Base-by-base conservation (phyloP, 176 grass and related monocot species). In the Coix lacrymajobi region DNA sequence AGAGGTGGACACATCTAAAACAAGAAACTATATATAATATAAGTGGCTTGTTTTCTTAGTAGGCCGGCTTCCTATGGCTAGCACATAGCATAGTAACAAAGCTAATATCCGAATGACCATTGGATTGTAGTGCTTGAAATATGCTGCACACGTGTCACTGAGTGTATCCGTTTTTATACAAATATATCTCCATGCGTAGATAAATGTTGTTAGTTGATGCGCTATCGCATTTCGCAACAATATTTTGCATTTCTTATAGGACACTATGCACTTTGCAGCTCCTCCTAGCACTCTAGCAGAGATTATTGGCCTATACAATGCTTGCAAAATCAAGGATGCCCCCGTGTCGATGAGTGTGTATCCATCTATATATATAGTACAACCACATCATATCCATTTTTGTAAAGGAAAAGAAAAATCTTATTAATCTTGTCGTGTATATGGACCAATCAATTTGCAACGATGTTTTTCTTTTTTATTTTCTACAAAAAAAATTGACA, bases 81-180 rank as follows among this genome's bases (percentile, higher is more conserved):
- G 34, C 73, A 38, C 51, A 60, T 52, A 56, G 19, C 22, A n/a
- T 56, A 58, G 17, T 56, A 58, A 11, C 44, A 56, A 66, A 56
- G 77, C n/a, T 78, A 78, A 66, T 73, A 52, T 73, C 12, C 44
- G 13, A 43, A 74, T 80, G 14, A 36, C 69, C 60, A 80, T 43
- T 74, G 60, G 43, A 28, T 79, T 16, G 15, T 43, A 54, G 16
- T 4, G 15, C 36, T 65, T 69, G 2, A 24, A 51, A 52, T 44
- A 73, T 62, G 40, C 1, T 51, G 24, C 28, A 73, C 33, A 80
- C 17, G 84, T 86, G 84, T 79, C 60, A 30, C 22, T 66, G 71
- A 84, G 32, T 84, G 71, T 64, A 46, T 46, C 25, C 15, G n/a
- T 20, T 45, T 64, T 32, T 22, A 51, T 33, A 52, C 28, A 71